Evolutionary conservation across 106 monocot genomes (phyloP), one percentile per base, ranked within the genome.

Genomic region (Acorus gramineus): DNA sequence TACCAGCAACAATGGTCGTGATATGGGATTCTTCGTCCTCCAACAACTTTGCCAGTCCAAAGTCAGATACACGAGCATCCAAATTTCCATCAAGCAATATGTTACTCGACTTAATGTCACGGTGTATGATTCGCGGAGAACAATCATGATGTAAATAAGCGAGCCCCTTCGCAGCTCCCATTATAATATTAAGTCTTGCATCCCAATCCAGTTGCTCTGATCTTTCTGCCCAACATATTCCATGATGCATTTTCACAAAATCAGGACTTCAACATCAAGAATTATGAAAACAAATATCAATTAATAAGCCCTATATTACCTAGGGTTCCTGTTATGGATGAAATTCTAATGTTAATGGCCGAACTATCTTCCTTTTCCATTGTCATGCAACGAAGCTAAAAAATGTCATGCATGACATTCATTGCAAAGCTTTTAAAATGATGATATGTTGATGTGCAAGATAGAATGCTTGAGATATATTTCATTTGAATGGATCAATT

Each of bases 111-210:
- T 96, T 96, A 61, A 96, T 90, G 73, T 96, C 95, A 60, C 95
- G 90, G 59, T 96, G 95, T 76, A 96, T 96, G 46, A 96, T 91
- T 62, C 95, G 77, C 52, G 95, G 95, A 49, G 90, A 87, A 58
- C 95, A 96, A 78, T 96, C 95, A 76, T 96, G 95, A 81, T 96
- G 95, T 67, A 96, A 81, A 56, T 96, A 96, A 49, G 90, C 84
- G 55, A 96, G 72, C 7, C 95, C 95, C 69, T 96, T 96, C 70
- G 87, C 90, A 77, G 95, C 90, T 57, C 95, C 95, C 62, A 96
- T 69, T 47, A 96, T 91, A 50, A 96, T 87, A 74, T 87, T 90
- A 64, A 91, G 70, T n/a, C 95, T 86, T 45, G 85, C 78, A 73
- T 96, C 87, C 95, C 95, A 96, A 50, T 91, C 90, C 65, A 96